A percentile compares a stretch with the other conserved stretches of the same genome.
These are phyloP conservation scores for Melampsora americana DNA, from an alignment of 1,284 basidiomycete genomes.

Conservation along the genomic window DNA sequence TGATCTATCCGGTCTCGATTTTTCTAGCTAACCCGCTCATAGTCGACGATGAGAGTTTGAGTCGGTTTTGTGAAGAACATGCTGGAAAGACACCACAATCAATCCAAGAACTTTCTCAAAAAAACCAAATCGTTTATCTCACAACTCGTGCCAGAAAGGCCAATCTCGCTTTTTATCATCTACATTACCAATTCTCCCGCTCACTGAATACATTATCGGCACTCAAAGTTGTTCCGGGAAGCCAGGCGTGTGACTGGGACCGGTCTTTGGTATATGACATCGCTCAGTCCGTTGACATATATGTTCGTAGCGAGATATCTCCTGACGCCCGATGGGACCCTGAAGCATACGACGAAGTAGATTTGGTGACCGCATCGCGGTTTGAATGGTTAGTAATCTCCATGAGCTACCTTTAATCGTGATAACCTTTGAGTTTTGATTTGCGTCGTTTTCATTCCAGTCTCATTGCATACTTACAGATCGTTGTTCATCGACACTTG, in stretches of 20 bases:
- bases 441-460: background rate
- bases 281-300: background rate
- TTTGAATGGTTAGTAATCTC: background rate
- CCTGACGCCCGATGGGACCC: conserved; percentile 5
- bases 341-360: background rate
- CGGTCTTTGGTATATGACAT: conserved; percentile 9
- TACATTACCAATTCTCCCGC: conserved; percentile 1
- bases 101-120: background rate
- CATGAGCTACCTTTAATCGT: background rate
- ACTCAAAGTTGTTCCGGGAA: background rate
- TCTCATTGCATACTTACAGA: background rate
- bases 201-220: conserved; percentile 1
- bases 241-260: conserved; percentile 9
- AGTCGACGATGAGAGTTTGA: conserved; percentile 16
- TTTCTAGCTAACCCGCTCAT: conserved; percentile 15
- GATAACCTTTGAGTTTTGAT: background rate
- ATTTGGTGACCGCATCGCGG: background rate
- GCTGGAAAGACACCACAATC: background rate
- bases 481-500: conserved; percentile 17
- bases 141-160: background rate
- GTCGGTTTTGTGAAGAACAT: conserved; percentile 12
- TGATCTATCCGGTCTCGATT: background rate
- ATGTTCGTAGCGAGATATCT: background rate
- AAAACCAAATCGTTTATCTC: background rate
- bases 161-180: background rate